Conservation (phyloP, 2,329 filamentous ascomycete species). For the Fusarium ambrosium region DNA sequence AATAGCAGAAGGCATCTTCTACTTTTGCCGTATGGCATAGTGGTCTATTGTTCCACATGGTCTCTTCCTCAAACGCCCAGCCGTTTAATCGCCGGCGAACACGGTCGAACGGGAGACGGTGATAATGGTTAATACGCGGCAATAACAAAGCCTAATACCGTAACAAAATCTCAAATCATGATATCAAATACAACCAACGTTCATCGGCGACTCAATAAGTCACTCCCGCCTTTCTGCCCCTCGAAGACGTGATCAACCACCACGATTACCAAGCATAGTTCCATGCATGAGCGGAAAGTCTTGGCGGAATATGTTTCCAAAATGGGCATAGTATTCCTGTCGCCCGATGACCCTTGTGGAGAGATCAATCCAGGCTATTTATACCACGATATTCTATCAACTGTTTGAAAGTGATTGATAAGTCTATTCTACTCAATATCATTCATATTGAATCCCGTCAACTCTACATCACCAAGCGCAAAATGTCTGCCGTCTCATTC, state of each 20-base stretch:
- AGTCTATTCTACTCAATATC: neutral
- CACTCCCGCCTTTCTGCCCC: neutral
- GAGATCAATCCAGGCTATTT: neutral
- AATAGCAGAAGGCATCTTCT: too few species aligned
- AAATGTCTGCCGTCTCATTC: constrained; percentile 42
- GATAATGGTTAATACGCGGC: too few species aligned
- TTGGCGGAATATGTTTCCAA: neutral
- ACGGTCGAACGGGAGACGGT: too few species aligned
- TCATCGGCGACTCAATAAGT: neutral
- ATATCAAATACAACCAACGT: neutral
- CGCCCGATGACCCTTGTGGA: neutral
- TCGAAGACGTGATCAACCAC: neutral
- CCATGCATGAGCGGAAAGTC: neutral
- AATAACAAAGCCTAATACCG: too few species aligned
- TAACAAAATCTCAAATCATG: neutral
- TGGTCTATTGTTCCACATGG: too few species aligned
- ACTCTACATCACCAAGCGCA: neutral
- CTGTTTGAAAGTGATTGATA: neutral
- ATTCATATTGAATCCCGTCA: neutral
- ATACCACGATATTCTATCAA: neutral
- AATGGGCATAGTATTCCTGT: neutral
- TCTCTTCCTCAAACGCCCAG: too few species aligned
- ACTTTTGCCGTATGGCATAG: too few species aligned
- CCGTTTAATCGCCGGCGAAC: too few species aligned
- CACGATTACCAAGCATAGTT: neutral